These are phyloP conservation scores for Vitis vinifera DNA, from an alignment of 164 flowering plant genomes.

Conservation along the genomic window ASM3070453v1 NC_081821.1:10133501-10134000, in stretches of 20 bases:
- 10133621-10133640: background rate
- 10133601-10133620: slow-evolving; percentile 32
- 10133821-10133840: slow-evolving; percentile 96
- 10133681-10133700: background rate
- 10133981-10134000: background rate
- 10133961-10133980: background rate
- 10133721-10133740: background rate
- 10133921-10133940: slow-evolving; percentile 92
- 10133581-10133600: slow-evolving; percentile 99
- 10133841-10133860: slow-evolving; percentile 54
- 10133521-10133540: slow-evolving; percentile 86
- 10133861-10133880: slow-evolving; percentile 48
- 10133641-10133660: background rate
- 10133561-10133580: slow-evolving; percentile 92
- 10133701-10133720: background rate
- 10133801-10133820: slow-evolving; percentile 99
- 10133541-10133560: slow-evolving; percentile 85
- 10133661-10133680: background rate
- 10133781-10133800: slow-evolving; percentile 95
- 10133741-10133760: slow-evolving; percentile 95
- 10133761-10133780: slow-evolving; percentile 96
- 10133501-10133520: too few species aligned
- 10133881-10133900: slow-evolving; percentile 92
- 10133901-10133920: slow-evolving; percentile 96
- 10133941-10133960: slow-evolving; percentile 41